A percentile compares a stretch with the other conserved stretches of the same genome.
phyloP scores from a whole-genome alignment of 1,139 yeast genomes.

The Geotrichum bryndzae region DNA sequence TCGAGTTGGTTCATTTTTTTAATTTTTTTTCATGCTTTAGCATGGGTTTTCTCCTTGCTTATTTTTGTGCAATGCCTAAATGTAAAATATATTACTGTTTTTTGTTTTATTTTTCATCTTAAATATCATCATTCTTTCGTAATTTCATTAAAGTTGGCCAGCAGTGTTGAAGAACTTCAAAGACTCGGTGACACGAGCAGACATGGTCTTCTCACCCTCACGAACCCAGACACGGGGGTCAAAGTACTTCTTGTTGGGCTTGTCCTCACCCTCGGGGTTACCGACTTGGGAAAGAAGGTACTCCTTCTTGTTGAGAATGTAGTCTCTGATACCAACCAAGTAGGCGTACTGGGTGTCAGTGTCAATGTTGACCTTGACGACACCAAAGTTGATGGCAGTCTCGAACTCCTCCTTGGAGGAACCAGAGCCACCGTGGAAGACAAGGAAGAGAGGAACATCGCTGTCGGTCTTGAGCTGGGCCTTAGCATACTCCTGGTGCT shows the following conservation, averaged over 20 bases:
- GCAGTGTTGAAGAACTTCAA: conserved; percentile 67
- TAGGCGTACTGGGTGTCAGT: conserved; percentile 99
- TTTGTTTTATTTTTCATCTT: background rate
- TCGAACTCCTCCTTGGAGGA: conserved; percentile 87
- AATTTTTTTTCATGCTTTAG: too few species aligned
- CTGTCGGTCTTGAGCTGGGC: conserved; percentile 51
- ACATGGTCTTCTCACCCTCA: conserved; percentile 99
- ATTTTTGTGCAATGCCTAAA: background rate
- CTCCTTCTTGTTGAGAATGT: conserved; percentile 91
- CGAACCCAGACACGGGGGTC: conserved; percentile 99
- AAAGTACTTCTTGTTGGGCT: conserved; percentile 94
- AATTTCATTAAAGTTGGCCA: conserved; percentile 22
- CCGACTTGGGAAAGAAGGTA: conserved; percentile 85
- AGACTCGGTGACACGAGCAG: conserved; percentile 76
- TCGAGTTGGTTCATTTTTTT: background rate
- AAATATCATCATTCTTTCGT: background rate
- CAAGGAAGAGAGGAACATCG: conserved; percentile 84
- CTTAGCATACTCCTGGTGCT: conserved; percentile 80
- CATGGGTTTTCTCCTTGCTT: too few species aligned
- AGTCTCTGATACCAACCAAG: conserved; percentile 95
- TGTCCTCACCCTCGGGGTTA: conserved; percentile 98
- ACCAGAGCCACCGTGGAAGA: conserved; percentile 99
- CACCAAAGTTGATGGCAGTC: conserved; percentile 88
- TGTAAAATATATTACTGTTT: background rate
- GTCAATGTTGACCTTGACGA: conserved; percentile 97